These are phyloP conservation scores for Knufia fluminis DNA, from an alignment of 2,329 filamentous ascomycete genomes.

Conservation along the genomic window DNA sequence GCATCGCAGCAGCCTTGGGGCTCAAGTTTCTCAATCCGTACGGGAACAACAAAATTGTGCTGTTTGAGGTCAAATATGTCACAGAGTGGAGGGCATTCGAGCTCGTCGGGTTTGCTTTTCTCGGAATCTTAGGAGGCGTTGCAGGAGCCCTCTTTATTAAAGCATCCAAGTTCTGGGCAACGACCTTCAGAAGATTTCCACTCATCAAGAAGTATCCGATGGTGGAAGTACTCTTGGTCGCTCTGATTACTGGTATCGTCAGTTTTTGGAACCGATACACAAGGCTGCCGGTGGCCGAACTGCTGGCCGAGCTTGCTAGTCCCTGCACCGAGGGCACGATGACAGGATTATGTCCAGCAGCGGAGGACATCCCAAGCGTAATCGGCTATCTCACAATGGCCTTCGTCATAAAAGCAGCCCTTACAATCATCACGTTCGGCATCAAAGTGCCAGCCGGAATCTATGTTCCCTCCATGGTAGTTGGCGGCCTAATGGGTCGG, in stretches of 20 bases:
- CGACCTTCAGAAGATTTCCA: slow-evolving; percentile 71
- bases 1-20: slow-evolving; percentile 78
- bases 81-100: slow-evolving; percentile 94
- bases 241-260: slow-evolving; percentile 69
- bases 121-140: slow-evolving; percentile 76
- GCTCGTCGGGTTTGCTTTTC: slow-evolving; percentile 70
- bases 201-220: slow-evolving; percentile 75
- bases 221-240: slow-evolving; percentile 80
- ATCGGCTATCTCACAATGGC: slow-evolving; percentile 63
- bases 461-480: slow-evolving; percentile 97
- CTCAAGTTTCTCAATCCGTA: slow-evolving; percentile 95
- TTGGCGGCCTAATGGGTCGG: slow-evolving; percentile 83
- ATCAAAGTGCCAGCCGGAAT: slow-evolving; percentile 96
- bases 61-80: slow-evolving; percentile 87
- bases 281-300: slow-evolving; percentile 78
- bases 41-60: slow-evolving; percentile 88
- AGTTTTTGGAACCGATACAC: slow-evolving; percentile 93
- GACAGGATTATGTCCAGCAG: slow-evolving; percentile 67
- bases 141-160: slow-evolving; percentile 93
- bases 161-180: slow-evolving; percentile 81
- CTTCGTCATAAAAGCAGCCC: slow-evolving; percentile 77
- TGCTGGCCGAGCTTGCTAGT: slow-evolving; percentile 81
- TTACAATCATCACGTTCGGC: slow-evolving; percentile 87
- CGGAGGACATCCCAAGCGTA: slow-evolving; percentile 65
- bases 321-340: slow-evolving; percentile 59